Conservation (phyloP, 768 basidiomycete genomes). For the Gymnopilus dilepis region DNA sequence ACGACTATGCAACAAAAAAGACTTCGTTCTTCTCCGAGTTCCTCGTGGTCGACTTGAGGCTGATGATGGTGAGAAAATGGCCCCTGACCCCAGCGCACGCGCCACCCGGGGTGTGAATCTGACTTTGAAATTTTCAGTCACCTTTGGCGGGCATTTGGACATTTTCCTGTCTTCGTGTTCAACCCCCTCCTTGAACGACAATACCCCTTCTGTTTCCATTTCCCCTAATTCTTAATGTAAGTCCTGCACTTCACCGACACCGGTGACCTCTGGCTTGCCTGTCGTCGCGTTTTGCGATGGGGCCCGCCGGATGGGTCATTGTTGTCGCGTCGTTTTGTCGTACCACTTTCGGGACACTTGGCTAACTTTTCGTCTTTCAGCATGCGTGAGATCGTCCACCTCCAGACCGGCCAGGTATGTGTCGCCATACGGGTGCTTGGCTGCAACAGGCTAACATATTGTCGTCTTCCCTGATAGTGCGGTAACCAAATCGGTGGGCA, state of each 20-base stretch:
- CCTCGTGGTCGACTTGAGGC: slow-evolving; percentile 6
- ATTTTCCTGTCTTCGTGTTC: slow-evolving; percentile 54
- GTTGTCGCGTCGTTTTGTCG: slow-evolving; percentile 48
- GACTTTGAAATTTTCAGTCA: slow-evolving; percentile 49
- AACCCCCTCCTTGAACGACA: slow-evolving; percentile 49
- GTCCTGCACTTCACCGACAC: slow-evolving; percentile 24
- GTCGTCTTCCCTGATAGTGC: slow-evolving; percentile 59
- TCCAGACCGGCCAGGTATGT: slow-evolving; percentile 97
- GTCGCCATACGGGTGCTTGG: slow-evolving; percentile 26
- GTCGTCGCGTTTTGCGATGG: slow-evolving; percentile 26
- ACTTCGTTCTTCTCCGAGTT: neutral
- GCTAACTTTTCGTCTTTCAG: slow-evolving; percentile 50
- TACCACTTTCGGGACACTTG: slow-evolving; percentile 46
- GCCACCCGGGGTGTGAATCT: slow-evolving; percentile 48
- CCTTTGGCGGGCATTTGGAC: slow-evolving; percentile 42
- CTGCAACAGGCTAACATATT: slow-evolving; percentile 30
- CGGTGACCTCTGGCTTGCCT: slow-evolving; percentile 10
- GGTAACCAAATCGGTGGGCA: slow-evolving; percentile 98
- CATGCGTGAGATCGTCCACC: slow-evolving; percentile 99
- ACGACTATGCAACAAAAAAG: no score
- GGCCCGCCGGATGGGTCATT: slow-evolving; percentile 29
- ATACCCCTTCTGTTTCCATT: slow-evolving; percentile 38
- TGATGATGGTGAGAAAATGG: slow-evolving; percentile 2
- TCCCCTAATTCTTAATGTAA: slow-evolving; percentile 48
- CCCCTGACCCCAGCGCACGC: slow-evolving; percentile 37